phyloP scores from a whole-genome alignment of 495 filamentous ascomycete species.

The Neurospora sp. region DNA sequence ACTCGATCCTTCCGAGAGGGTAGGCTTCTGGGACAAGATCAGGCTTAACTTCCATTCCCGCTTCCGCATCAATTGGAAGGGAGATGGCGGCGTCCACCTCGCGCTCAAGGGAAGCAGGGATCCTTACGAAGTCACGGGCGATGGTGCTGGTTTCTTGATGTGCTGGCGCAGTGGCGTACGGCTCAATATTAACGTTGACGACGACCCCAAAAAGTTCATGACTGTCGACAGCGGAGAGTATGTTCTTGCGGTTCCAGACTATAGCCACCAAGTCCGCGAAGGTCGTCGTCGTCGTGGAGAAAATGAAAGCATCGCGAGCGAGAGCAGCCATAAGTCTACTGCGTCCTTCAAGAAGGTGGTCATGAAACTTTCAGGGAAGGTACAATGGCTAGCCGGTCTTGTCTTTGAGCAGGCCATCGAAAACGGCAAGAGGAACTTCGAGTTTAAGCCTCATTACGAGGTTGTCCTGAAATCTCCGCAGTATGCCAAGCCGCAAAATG shows the following conservation, averaged over 20 bases:
- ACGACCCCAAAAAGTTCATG: conserved; percentile 89
- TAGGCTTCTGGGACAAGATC: conserved; percentile 99
- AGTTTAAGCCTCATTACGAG: conserved; percentile 87
- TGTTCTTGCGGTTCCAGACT: conserved; percentile 87
- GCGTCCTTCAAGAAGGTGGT: conserved; percentile 92
- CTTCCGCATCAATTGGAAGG: conserved; percentile 79
- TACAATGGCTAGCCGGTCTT: conserved; percentile 80
- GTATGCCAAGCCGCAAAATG: conserved; percentile 48
- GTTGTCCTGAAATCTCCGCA: conserved; percentile 75
- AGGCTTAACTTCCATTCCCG: conserved; percentile 90
- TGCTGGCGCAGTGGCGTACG: conserved; percentile 90
- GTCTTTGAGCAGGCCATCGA: conserved; percentile 78
- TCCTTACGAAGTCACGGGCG: conserved; percentile 85
- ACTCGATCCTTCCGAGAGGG: conserved; percentile 82
- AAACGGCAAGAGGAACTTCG: conserved; percentile 59
- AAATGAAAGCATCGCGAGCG: conserved; percentile 51
- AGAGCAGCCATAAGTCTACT: conserved; percentile 57
- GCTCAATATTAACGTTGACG: conserved; percentile 70
- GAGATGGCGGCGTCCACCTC: conserved; percentile 91
- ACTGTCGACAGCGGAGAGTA: conserved; percentile 90
- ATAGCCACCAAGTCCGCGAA: conserved; percentile 74
- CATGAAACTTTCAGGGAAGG: conserved; percentile 95
- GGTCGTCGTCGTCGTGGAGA: conserved; percentile 48
- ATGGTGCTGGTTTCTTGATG: conserved; percentile 92
- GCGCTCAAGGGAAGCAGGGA: conserved; percentile 88